Evolutionary conservation across 2,329 filamentous ascomycete species (phyloP).

Genomic region (Aspergillus tamarii): DNA sequence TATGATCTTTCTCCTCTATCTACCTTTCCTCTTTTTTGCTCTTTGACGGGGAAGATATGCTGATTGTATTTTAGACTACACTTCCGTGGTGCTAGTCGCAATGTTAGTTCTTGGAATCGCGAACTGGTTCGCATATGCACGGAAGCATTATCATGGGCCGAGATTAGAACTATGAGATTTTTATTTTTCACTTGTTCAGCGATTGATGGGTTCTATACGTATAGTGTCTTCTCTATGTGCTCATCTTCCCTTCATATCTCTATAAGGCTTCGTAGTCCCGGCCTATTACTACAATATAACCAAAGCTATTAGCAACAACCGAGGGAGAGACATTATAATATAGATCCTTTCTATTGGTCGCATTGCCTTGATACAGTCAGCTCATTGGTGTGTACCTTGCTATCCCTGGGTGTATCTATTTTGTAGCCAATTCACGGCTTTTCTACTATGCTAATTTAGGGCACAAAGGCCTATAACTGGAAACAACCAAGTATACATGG

Average conservation of each 20-base stretch:
- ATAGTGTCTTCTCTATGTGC: neutral
- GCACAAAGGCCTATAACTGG: too few species aligned
- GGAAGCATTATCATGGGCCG: slow-evolving; percentile 26
- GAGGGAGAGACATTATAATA: neutral
- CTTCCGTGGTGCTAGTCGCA: slow-evolving; percentile 21
- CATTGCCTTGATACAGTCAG: neutral
- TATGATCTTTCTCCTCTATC: slow-evolving; percentile 10
- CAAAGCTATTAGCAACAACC: neutral
- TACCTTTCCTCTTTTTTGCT: neutral
- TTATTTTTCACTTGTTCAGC: neutral
- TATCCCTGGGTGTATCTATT: too few species aligned
- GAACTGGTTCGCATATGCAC: slow-evolving; percentile 27
- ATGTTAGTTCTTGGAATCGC: slow-evolving; percentile 24
- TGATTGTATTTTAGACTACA: slow-evolving; percentile 20
- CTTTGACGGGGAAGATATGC: neutral
- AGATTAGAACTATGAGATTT: slow-evolving; percentile 17
- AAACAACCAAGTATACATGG: too few species aligned
- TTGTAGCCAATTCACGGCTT: too few species aligned
- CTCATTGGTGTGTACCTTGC: neutral
- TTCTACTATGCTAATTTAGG: too few species aligned
- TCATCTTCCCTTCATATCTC: neutral
- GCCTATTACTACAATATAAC: neutral
- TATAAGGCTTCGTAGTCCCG: neutral
- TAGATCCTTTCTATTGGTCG: neutral
- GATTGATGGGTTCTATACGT: too few species aligned